phyloP scores from a whole-genome alignment of 805 yeast genomes.

The Geotrichum ghanense region DNA sequence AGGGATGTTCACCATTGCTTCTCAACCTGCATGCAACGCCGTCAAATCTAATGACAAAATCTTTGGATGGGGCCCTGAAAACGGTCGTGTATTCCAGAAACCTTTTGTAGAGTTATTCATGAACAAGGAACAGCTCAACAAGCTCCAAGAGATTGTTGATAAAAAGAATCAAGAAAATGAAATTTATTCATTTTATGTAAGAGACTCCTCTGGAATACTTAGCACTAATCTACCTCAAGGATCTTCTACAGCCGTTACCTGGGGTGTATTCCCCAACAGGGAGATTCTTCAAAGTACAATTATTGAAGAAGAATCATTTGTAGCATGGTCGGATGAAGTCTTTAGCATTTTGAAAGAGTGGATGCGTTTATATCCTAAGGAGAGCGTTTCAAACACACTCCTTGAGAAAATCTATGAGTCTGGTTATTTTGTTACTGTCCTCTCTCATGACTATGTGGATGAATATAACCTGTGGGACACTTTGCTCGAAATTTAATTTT shows the following conservation, averaged over 20 bases:
- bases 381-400: slow-evolving; percentile 42
- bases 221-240: slow-evolving; percentile 46
- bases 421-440: slow-evolving; percentile 70
- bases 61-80: slow-evolving; percentile 95
- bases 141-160: slow-evolving; percentile 42
- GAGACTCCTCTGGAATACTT: slow-evolving; percentile 47
- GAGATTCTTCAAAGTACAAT: slow-evolving; percentile 88
- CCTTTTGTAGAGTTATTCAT: slow-evolving; percentile 86
- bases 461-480: slow-evolving; percentile 70
- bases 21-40: slow-evolving; percentile 91
- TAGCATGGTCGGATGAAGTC: slow-evolving; percentile 95
- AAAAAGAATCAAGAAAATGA: slow-evolving; percentile 23
- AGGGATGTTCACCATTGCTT: slow-evolving; percentile 79
- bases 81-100: slow-evolving; percentile 85
- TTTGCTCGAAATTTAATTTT: slow-evolving; percentile 1
- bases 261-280: slow-evolving; percentile 94
- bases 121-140: slow-evolving; percentile 60
- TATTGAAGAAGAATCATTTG: slow-evolving; percentile 83
- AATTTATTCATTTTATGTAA: slow-evolving; percentile 63
- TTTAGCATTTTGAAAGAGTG: slow-evolving; percentile 86
- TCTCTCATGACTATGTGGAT: slow-evolving; percentile 72
- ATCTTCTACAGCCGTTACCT: slow-evolving; percentile 75
- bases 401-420: slow-evolving; percentile 49
- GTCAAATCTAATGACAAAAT: slow-evolving; percentile 69
- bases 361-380: slow-evolving; percentile 64